phyloP scores from a whole-genome alignment of 805 yeast genomes.

The Saccharomyces eubayanus region DNA sequence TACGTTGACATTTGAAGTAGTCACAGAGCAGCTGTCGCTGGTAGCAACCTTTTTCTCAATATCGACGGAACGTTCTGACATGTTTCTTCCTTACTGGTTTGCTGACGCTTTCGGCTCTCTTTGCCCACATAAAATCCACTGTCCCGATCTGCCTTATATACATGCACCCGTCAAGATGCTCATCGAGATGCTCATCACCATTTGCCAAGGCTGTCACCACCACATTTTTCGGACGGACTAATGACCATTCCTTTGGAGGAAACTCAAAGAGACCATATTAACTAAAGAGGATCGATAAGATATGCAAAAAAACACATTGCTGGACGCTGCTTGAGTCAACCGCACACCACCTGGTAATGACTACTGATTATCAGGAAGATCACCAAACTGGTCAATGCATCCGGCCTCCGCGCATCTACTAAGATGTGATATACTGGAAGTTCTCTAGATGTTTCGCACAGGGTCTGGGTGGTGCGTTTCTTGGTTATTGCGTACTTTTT shows the following conservation, averaged over 20 bases:
- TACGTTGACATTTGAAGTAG: conserved; percentile 2
- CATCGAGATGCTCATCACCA: background rate
- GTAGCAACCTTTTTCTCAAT: background rate
- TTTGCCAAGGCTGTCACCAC: background rate
- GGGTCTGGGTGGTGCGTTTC: background rate
- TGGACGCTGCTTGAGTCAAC: background rate
- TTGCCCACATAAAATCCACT: too few species aligned
- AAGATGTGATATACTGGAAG: background rate
- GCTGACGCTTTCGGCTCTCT: background rate
- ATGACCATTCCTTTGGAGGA: background rate
- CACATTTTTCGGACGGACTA: background rate
- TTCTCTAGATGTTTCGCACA: background rate
- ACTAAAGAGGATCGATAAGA: background rate
- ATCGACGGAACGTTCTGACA: background rate
- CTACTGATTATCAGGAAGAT: background rate
- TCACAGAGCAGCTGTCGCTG: conserved; percentile 2
- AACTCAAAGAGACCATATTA: background rate
- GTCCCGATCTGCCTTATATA: background rate
- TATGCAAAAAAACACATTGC: background rate
- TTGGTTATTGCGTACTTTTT: background rate
- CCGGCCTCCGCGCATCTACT: background rate
- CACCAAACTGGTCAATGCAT: background rate
- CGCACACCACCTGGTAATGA: background rate
- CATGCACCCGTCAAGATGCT: background rate
- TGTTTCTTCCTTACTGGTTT: background rate